A percentile compares a stretch with the other conserved stretches of the same genome.
phyloP scores from a whole-genome alignment of 495 filamentous ascomycete species.

The Achaetomiella virescens region DNA sequence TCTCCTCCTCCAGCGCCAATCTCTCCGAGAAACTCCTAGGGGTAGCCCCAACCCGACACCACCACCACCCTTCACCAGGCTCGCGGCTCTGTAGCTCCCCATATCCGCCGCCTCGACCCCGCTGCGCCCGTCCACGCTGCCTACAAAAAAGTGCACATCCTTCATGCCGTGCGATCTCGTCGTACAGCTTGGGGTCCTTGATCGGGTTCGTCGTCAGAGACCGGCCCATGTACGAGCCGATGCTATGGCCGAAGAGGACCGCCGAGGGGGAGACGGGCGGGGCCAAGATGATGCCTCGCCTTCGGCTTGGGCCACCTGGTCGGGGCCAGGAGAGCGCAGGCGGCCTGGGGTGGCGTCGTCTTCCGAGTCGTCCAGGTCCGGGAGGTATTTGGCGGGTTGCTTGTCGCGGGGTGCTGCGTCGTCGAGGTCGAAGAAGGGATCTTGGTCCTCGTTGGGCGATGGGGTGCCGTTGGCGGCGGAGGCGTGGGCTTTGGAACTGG shows the following conservation, averaged over 20 bases:
- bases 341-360: slow-evolving; percentile 7
- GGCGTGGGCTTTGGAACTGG: neutral
- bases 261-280: slow-evolving; percentile 23
- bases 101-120: slow-evolving; percentile 34
- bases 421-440: slow-evolving; percentile 26
- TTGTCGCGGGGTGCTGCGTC: slow-evolving; percentile 13
- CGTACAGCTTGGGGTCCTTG: slow-evolving; percentile 37
- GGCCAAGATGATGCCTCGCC: too few relatives aligned
- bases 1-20: slow-evolving; percentile 39
- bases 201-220: slow-evolving; percentile 28
- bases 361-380: slow-evolving; percentile 16
- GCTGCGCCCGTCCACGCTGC: slow-evolving; percentile 38
- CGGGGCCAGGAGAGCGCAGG: neutral
- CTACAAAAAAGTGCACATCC: slow-evolving; percentile 40
- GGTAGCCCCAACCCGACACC: slow-evolving; percentile 12
- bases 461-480: neutral
- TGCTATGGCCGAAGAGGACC: slow-evolving; percentile 23
- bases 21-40: slow-evolving; percentile 41
- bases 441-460: slow-evolving; percentile 2
- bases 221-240: slow-evolving; percentile 42
- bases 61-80: slow-evolving; percentile 21
- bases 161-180: slow-evolving; percentile 41
- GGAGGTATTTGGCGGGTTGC: slow-evolving; percentile 14
- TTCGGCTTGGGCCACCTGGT: neutral
- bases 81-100: slow-evolving; percentile 34